A percentile compares a stretch with the other conserved stretches of the same genome.
These are phyloP conservation scores for Colletotrichum sp. DNA, from an alignment of 2,329 filamentous ascomycete species.

Conservation along the genomic window DNA sequence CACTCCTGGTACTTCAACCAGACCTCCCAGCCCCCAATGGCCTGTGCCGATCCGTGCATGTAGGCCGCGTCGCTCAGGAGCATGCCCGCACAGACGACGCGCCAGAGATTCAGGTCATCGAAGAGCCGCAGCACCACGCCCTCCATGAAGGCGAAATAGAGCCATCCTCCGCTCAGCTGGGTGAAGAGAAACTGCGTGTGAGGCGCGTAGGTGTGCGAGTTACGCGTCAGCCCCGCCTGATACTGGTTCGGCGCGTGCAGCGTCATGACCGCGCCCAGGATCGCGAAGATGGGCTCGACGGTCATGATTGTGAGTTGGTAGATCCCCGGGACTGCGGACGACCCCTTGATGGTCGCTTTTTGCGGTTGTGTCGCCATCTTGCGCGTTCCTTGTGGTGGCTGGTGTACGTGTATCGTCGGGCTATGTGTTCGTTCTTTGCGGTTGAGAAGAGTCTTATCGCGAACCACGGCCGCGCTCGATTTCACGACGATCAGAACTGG, in stretches of 20 bases:
- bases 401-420: neutral
- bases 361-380: neutral
- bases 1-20: constrained; percentile 29
- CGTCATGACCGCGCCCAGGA: constrained; percentile 33
- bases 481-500: neutral
- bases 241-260: constrained; percentile 31
- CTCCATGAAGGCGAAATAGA: constrained; percentile 41
- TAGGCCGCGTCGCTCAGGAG: constrained; percentile 37
- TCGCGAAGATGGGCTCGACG: constrained; percentile 39
- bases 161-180: constrained; percentile 33
- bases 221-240: constrained; percentile 32
- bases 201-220: constrained; percentile 17
- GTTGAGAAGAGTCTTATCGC: neutral
- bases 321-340: constrained; percentile 29
- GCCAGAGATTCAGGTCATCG: constrained; percentile 38
- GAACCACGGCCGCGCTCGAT: neutral
- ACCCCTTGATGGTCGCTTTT: constrained; percentile 6
- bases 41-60: constrained; percentile 33
- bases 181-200: constrained; percentile 34
- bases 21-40: constrained; percentile 35
- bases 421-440: neutral
- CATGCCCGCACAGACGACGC: constrained; percentile 37
- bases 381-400: neutral
- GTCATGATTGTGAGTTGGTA: constrained; percentile 37
- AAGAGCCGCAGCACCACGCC: constrained; percentile 37